These are phyloP conservation scores for Dothistroma septosporum DNA, from an alignment of 2,329 filamentous ascomycete genomes.

Conservation along the genomic window DNA sequence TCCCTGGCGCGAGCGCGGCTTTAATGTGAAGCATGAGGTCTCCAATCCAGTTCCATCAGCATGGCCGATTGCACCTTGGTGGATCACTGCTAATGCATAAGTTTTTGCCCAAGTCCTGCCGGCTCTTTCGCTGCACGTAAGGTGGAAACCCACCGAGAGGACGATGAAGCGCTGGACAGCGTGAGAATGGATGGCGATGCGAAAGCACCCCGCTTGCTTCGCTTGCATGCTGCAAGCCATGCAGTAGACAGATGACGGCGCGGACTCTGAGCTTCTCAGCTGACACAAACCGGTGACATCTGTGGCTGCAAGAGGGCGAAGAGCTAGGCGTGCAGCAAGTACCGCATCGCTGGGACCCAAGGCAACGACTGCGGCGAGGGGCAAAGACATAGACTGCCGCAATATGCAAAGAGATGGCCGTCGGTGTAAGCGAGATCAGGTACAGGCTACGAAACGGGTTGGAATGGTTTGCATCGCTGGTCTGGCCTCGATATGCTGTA, in stretches of 20 bases:
- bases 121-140: conserved; percentile 2
- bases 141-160: conserved; percentile 7
- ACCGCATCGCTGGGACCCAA: not conserved
- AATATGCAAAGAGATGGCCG: not conserved
- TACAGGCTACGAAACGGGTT: not conserved
- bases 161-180: not conserved
- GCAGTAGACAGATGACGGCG: not conserved
- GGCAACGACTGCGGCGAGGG: not conserved
- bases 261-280: not conserved
- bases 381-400: not conserved
- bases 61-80: conserved; percentile 3
- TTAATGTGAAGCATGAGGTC: not conserved
- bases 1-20: not conserved
- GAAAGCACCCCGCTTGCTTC: conserved; percentile 3
- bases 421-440: not conserved
- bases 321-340: not conserved
- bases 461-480: not conserved
- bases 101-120: not conserved
- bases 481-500: not conserved
- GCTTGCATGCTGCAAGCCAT: conserved; percentile 11
- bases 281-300: not conserved
- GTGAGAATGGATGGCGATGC: not conserved
- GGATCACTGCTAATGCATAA: conserved; percentile 1
- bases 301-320: not conserved
- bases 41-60: not conserved